These are phyloP conservation scores for Monilinia vaccinii-corymbosi DNA, from an alignment of 2,329 filamentous ascomycete species.

Conservation along the genomic window DNA sequence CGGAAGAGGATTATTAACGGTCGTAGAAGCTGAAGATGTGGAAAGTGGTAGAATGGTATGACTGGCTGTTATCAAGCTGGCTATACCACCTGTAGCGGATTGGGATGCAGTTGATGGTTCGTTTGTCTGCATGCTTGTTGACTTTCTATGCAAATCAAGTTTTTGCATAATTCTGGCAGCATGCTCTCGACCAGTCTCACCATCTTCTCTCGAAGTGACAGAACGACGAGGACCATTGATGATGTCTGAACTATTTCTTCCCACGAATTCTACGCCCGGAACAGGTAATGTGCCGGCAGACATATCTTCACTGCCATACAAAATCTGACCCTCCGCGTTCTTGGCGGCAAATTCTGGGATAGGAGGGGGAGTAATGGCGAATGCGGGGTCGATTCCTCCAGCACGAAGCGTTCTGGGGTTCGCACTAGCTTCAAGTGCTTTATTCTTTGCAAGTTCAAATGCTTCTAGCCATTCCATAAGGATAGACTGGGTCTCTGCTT, in stretches of 20 bases:
- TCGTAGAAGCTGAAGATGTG: constrained; percentile 30
- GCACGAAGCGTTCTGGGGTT: constrained; percentile 33
- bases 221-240: constrained; percentile 41
- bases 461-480: constrained; percentile 92
- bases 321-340: constrained; percentile 53
- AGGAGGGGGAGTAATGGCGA: constrained; percentile 81
- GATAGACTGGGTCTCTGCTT: constrained; percentile 85
- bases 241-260: constrained; percentile 67
- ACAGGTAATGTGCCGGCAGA: constrained; percentile 55
- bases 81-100: constrained; percentile 56
- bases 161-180: constrained; percentile 87
- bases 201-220: constrained; percentile 55
- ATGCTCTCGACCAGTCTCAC: constrained; percentile 70
- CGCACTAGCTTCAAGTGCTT: constrained; percentile 69
- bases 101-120: constrained; percentile 29
- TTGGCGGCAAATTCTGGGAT: constrained; percentile 88
- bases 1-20: constrained; percentile 23
- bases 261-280: constrained; percentile 48
- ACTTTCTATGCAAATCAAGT: constrained; percentile 79
- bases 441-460: constrained; percentile 90
- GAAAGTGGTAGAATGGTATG: constrained; percentile 67
- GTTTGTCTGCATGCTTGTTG: constrained; percentile 36
- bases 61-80: constrained; percentile 76
- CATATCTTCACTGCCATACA: constrained; percentile 38
- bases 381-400: constrained; percentile 61